Conservation (phyloP, 129 eudicot genomes). For the Smallanthus sonchifolius region DNA sequence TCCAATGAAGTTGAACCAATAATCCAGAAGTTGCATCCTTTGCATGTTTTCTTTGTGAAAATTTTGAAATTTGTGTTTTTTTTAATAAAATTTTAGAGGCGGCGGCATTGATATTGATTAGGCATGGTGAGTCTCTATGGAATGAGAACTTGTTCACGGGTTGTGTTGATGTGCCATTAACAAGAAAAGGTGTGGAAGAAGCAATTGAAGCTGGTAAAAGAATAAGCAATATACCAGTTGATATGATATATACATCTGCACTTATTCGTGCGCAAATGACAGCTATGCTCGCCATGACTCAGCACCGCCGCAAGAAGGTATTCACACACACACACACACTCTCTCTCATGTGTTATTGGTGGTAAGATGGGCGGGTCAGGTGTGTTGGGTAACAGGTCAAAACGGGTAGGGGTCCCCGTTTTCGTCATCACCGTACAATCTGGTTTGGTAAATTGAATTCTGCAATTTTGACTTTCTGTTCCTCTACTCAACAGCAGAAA, state of each 20-base stretch:
- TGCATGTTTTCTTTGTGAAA: not conserved
- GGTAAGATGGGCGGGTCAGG: not conserved
- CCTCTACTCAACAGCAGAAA: too few relatives aligned
- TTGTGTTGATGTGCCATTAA: constrained; percentile 87
- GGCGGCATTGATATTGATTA: constrained; percentile 74
- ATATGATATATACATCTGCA: constrained; percentile 76
- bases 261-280: constrained; percentile 97
- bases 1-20: not conserved
- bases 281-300: constrained; percentile 96
- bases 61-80: not conserved
- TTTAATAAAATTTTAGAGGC: constrained; percentile 23
- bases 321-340: not conserved
- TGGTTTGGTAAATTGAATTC: too few relatives aligned
- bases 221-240: constrained; percentile 85
- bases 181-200: constrained; percentile 84
- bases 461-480: too few relatives aligned
- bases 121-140: constrained; percentile 96
- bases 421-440: too few relatives aligned
- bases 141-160: constrained; percentile 92
- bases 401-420: not conserved
- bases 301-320: constrained; percentile 90
- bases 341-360: not conserved
- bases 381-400: not conserved
- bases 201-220: constrained; percentile 93
- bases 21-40: not conserved